Conservation (phyloP, 805 yeast species). For the Metschnikowia lochheadii region DNA sequence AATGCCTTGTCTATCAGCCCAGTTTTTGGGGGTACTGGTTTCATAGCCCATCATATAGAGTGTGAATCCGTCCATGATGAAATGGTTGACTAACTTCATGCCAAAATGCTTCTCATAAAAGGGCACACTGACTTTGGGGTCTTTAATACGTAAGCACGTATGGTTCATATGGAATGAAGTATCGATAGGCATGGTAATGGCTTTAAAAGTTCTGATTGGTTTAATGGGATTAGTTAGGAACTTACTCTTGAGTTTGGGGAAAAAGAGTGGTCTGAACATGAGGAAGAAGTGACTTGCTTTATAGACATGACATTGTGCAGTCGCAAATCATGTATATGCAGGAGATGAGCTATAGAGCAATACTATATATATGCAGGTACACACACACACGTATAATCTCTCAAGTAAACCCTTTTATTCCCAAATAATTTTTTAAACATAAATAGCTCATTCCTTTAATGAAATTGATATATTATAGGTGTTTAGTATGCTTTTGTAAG, state of each 20-base stretch:
- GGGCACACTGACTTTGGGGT: conserved; percentile 66
- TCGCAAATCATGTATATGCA: not conserved
- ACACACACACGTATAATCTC: too few species aligned
- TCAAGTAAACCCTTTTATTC: too few species aligned
- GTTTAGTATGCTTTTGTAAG: too few species aligned
- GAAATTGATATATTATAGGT: too few species aligned
- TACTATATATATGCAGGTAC: too few species aligned
- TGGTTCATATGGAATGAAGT: conserved; percentile 51
- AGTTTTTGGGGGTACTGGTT: conserved; percentile 37
- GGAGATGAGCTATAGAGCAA: fast-evolving
- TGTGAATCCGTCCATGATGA: conserved; percentile 53
- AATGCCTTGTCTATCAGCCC: conserved; percentile 58
- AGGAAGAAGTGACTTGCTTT: not conserved
- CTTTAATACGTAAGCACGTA: conserved; percentile 76
- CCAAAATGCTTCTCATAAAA: conserved; percentile 78
- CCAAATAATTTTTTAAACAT: too few species aligned
- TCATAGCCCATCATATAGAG: conserved; percentile 66
- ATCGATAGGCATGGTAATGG: conserved; percentile 29
- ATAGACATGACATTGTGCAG: not conserved
- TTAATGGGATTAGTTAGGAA: not conserved
- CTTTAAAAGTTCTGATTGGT: not conserved
- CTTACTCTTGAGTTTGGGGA: not conserved
- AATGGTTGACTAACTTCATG: conserved; percentile 53
- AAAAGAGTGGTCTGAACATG: not conserved
- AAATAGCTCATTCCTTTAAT: too few species aligned